Evolutionary conservation across 192 early-diverging fungal species (phyloP), one percentile per base, ranked within the genome.

Genomic region (Chytriomyces confervae): DNA sequence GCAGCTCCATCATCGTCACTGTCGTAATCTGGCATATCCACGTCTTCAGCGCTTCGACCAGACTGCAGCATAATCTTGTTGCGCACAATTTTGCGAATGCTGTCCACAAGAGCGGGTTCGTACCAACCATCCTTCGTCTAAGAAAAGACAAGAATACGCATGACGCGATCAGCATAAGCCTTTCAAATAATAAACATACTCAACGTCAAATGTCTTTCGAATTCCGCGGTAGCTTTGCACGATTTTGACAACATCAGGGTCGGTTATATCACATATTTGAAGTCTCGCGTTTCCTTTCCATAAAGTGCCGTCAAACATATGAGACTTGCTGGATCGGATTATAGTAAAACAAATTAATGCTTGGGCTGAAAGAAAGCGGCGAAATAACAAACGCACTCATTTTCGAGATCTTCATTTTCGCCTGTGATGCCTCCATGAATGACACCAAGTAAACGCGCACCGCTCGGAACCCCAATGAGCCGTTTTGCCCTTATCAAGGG

Each of bases 61-160:
- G 63, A 50, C 18, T 61, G 48, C 18, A 60, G 48, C 44, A 57
- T 24, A 8, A 80, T 80, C 71, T 85, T 85, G 51, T 63, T 50
- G 18, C 81, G 81, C 36, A 78, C 73, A 45, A 80, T 62, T 44
- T 84, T 79, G 43, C 78, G 77, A 50, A 84, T 76, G 8, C 23
- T 72, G 1, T 75, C 74, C 16, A 65, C 29, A 43, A 79, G 51
- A 6, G 44, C 24, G 3, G 49, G 63, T 27, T 72, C 80, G 65
- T 61, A 83, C 84, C 84, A 86, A 18, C 84, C 84, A 51, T 82
- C 80, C 24, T 81, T 84, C 8, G 63, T 64, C 83, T 82, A 61
- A 5, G 2, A 49, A 44, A 27, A 11, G 66, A 6, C 36, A 18
- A 47, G 51, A 13, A 50, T 43, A 69, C 48, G 16, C 8, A 72